phyloP scores from a whole-genome alignment of 345 rosid genomes.

The Toxicodendron radicans region DNA sequence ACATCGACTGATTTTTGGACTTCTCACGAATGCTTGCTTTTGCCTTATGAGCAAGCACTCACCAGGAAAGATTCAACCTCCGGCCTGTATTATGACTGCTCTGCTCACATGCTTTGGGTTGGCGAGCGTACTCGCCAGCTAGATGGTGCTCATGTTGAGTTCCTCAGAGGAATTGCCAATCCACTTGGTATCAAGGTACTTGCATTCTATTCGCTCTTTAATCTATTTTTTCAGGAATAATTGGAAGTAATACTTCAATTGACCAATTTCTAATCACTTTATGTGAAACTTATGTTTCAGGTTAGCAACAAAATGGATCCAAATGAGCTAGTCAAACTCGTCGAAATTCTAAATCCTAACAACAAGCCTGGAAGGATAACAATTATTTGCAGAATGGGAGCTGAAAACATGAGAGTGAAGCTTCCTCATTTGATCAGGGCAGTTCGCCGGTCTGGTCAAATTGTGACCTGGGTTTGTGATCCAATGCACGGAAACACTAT shows the following conservation, averaged over 20 bases:
- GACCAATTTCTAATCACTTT: too few relatives aligned
- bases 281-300: conserved; percentile 32
- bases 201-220: not conserved
- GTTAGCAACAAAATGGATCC: conserved; percentile 73
- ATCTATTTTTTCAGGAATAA: not conserved
- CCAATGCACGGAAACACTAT: conserved; percentile 76
- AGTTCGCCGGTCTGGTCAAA: conserved; percentile 57
- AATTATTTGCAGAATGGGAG: conserved; percentile 64
- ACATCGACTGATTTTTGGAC: conserved; percentile 68
- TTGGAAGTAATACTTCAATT: too few relatives aligned
- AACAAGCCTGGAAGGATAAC: conserved; percentile 65
- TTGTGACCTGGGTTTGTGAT: conserved; percentile 71
- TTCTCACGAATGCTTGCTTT: conserved; percentile 62
- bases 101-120: conserved; percentile 69
- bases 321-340: conserved; percentile 53
- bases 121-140: conserved; percentile 64
- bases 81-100: conserved; percentile 56
- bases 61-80: conserved; percentile 63
- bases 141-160: conserved; percentile 68
- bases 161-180: conserved; percentile 61
- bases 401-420: conserved; percentile 65
- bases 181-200: conserved; percentile 59
- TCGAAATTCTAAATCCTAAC: conserved; percentile 53
- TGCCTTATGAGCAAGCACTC: conserved; percentile 64
- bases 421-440: conserved; percentile 63